Percentiles rank a stretch among this genome's conserved stretches.
These are phyloP conservation scores for Odonthalia washingtoniensis DNA, from an alignment of 31 red algal species.

Conservation along the genomic window DNA sequence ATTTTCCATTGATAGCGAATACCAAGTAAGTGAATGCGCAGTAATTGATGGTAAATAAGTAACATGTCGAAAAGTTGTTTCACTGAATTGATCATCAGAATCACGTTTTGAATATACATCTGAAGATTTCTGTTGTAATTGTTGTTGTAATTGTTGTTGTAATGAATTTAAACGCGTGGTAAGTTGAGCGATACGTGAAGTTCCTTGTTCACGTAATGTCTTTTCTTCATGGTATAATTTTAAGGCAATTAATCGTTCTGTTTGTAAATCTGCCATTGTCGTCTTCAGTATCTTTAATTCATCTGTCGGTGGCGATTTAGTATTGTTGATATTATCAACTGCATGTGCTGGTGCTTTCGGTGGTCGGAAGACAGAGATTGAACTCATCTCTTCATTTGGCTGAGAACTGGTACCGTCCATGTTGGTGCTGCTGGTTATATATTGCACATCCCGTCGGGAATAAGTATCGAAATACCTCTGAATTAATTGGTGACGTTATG, in stretches of 20 bases:
- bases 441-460: too few species aligned
- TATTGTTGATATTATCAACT: too few species aligned
- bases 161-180: slow-evolving; percentile 30
- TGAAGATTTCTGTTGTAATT: neutral
- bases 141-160: neutral
- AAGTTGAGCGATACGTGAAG: slow-evolving; percentile 34
- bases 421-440: too few species aligned
- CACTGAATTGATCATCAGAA: slow-evolving; percentile 9
- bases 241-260: slow-evolving; percentile 51
- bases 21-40: slow-evolving; percentile 32
- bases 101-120: neutral
- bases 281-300: slow-evolving; percentile 46
- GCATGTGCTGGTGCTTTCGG: neutral
- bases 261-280: slow-evolving; percentile 49
- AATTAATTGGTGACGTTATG: too few species aligned
- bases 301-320: slow-evolving; percentile 10
- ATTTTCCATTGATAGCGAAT: slow-evolving; percentile 41
- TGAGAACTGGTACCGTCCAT: too few species aligned
- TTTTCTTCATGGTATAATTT: slow-evolving; percentile 60
- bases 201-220: slow-evolving; percentile 33
- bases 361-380: neutral
- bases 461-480: too few species aligned
- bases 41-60: neutral
- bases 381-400: neutral
- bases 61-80: neutral